Base-by-base conservation (phyloP, 2,329 filamentous ascomycete genomes). In the Penicillium nordicum region DNA sequence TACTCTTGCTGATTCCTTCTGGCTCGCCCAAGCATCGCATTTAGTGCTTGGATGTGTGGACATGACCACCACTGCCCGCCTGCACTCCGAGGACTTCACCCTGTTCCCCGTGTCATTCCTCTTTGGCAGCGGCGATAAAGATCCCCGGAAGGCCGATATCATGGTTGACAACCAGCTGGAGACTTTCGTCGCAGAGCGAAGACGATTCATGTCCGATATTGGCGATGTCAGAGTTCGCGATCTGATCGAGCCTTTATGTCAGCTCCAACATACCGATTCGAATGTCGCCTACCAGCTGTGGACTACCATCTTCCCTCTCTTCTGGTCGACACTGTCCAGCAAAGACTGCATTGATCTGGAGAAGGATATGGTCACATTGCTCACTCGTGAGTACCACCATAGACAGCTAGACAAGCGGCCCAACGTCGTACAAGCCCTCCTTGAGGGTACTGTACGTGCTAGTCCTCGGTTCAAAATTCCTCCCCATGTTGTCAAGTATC, bases 321-420 rank as follows among this genome's bases (percentile, higher is more conserved):
- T 88, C 72, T 99, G 94, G 95, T 90, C 92, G 14, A 88, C 90
- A 0, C 84, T 94, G 5, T 84, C 87, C 6, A 89, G 87, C 65
- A 95, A 99, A 63, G 94, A 99, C 67, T 88, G 93, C 54, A 84
- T 85, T 30, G 94, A 99, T 61, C 82, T 99, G 34, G 90, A 97
- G 73, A 90, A 92, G 66, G 92, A 91, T 14, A 85, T 99, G 74
- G 90, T 97, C n/a, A 83, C 86, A 3, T 80, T 99, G 11, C 80
- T 99, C 10, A 96, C 93, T 2, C 96, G 96, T 70, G 95, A 99
- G 68, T 97, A 93, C 72, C 94, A 99, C 72, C 89, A 89, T 59
- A 86, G 93, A 50, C 94, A 99, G 70, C 87, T 97, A 53, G 94
- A 97, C 73, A 92, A 91, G 76, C 85, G 95, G 45, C 95, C 94